Evolutionary conservation across 768 basidiomycete genomes (phyloP), one percentile per base, ranked within the genome.

Genomic region (Coprinopsis strossmayeri): DNA sequence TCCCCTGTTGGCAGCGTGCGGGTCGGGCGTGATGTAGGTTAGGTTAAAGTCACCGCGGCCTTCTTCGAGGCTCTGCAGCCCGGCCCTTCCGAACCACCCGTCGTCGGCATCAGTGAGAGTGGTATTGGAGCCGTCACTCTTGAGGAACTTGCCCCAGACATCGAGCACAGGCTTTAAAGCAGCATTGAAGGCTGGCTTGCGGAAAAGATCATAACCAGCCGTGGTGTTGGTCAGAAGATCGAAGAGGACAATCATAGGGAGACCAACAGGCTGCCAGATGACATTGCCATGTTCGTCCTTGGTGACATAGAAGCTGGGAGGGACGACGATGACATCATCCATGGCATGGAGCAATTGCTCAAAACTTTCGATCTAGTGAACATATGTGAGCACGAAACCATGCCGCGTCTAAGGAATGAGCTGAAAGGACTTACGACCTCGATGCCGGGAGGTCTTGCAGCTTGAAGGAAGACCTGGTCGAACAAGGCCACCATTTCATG

Each of bases 111-210:
- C 40, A 48, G 54, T 64, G 42, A 83, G 40, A 25, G 9, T 42
- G 9, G 5, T 20, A 23, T 21, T 23, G 40, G 40, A 42, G 18
- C 11, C 23, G 65, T 17, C 59, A 1, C 73, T 71, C 5, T 56
- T 56, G 41, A 83, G 73, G 64, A 64, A 81, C 9, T 48, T 53
- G 9, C 66, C 64, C 78, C 81, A 84, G 20, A 62, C 64, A 38
- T 74, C 61, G 52, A 82, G 69, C 45, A 82, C 59, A 34, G 68
- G 69, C 53, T 76, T 72, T 52, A 81, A 60, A 42, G 65, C 57
- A 0, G 34, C 54, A 48, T 83, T 82, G 46, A 82, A 69, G 43
- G 62, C 61, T 2, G 66, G 62, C 48, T 71, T 66, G 23, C 63
- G 61, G 62, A 79, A 72, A 25, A 58, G 56, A 11, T 54, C 52